A percentile compares a stretch with the other conserved stretches of the same genome.
phyloP scores from a whole-genome alignment of 208 protist species.

The Trypanosoma congolense region DNA sequence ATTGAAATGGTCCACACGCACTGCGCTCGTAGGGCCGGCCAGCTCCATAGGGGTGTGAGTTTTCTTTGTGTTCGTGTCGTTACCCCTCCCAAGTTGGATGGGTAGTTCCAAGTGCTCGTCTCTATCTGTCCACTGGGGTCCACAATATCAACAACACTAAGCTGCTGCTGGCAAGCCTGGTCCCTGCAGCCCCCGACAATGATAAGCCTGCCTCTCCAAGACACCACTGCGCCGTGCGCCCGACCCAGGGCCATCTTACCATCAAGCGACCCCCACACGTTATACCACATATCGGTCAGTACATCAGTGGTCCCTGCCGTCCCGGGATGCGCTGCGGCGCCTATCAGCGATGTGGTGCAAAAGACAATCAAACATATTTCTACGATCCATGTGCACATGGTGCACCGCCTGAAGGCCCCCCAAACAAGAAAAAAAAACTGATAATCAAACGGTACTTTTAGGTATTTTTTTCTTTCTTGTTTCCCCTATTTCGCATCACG shows the following conservation, averaged over 20 bases:
- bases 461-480: too few relatives aligned
- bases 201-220: constrained; percentile 4
- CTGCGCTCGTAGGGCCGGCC: constrained; percentile 7
- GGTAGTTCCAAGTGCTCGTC: constrained; percentile 6
- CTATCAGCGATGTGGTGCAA: too few relatives aligned
- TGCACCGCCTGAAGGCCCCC: too few relatives aligned
- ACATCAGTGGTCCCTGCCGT: neutral
- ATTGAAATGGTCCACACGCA: constrained; percentile 15
- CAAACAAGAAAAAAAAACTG: too few relatives aligned
- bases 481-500: too few relatives aligned
- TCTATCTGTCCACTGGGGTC: constrained; percentile 5
- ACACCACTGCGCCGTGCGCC: constrained; percentile 13
- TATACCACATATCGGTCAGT: neutral
- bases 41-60: constrained; percentile 1
- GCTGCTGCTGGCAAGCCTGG: neutral
- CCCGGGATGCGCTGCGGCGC: too few relatives aligned
- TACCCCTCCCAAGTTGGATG: neutral
- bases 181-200: constrained; percentile 19
- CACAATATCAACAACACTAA: constrained; percentile 11
- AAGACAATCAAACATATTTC: too few relatives aligned
- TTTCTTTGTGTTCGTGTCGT: neutral
- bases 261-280: constrained; percentile 3
- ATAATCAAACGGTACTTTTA: too few relatives aligned
- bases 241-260: constrained; percentile 3
- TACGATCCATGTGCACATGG: too few relatives aligned